A percentile compares a stretch with the other conserved stretches of the same genome.
phyloP scores from a whole-genome alignment of 2,329 filamentous ascomycete genomes.

The Scortechinia acanthostroma region DNA sequence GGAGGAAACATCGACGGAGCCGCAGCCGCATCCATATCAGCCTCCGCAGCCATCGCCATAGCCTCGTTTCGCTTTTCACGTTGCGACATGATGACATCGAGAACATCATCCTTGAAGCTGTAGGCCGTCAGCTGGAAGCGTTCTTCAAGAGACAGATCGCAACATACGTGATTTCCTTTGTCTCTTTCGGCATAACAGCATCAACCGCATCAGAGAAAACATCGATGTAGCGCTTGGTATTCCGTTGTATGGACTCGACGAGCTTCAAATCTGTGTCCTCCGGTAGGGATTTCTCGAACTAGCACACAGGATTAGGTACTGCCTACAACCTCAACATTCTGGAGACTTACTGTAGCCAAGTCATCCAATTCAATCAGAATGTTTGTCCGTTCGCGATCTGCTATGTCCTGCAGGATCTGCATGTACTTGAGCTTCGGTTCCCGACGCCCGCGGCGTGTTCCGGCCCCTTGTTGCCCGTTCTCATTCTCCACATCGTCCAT shows the following conservation, averaged over 20 bases:
- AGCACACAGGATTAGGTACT: background rate
- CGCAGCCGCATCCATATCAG: slow-evolving; percentile 37
- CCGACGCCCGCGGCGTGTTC: slow-evolving; percentile 17
- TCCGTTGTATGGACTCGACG: slow-evolving; percentile 57
- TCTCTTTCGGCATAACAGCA: slow-evolving; percentile 51
- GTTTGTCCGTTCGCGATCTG: slow-evolving; percentile 47
- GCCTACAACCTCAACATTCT: slow-evolving; percentile 3
- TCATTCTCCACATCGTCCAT: slow-evolving; percentile 26
- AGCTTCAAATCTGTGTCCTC: slow-evolving; percentile 44
- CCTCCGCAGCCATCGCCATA: slow-evolving; percentile 25
- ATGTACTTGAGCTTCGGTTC: slow-evolving; percentile 57
- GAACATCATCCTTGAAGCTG: slow-evolving; percentile 64
- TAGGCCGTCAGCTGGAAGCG: slow-evolving; percentile 4
- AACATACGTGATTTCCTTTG: slow-evolving; percentile 45
- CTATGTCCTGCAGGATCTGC: slow-evolving; percentile 58
- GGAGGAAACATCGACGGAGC: slow-evolving; percentile 44
- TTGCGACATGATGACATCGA: slow-evolving; percentile 67
- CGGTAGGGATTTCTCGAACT: slow-evolving; percentile 45
- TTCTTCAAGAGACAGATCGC: background rate
- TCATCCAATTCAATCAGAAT: slow-evolving; percentile 62
- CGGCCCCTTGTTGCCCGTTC: slow-evolving; percentile 29
- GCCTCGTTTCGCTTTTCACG: slow-evolving; percentile 58
- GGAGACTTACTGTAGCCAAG: slow-evolving; percentile 36
- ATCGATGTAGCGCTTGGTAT: slow-evolving; percentile 65
- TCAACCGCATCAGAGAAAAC: slow-evolving; percentile 60